Evolutionary conservation across 257 asterid species (phyloP), one percentile per base, ranked within the genome.

Genomic region (Solanum chiquidenum): DNA sequence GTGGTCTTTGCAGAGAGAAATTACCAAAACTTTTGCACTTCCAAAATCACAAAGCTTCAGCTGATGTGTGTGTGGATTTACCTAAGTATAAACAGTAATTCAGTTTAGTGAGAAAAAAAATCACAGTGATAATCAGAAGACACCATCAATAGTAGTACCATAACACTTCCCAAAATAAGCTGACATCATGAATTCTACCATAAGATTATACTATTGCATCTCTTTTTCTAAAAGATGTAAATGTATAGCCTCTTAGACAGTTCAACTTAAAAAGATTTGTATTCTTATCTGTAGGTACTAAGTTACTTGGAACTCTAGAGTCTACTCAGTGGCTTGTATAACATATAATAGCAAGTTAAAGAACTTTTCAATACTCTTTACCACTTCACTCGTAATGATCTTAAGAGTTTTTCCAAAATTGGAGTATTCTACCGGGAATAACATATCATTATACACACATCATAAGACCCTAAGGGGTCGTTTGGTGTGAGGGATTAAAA

Each of bases 21-120:
- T 92, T 92, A 95, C 99, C 98, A 96, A 86, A 91, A 94, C 99
- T 93, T 96, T 96, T 90, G 99, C 99, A 88, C 99, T 96, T 90
- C 99, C 99, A 90, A 96, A 96, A 90, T 96, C 99, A 90, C 99
- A 96, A 60, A 96, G 89, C 90, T 96, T 96, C 89, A 96, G 92
- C 90, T 96, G 99, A 90, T 96, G 99, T 10, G 99, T 96, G 86
- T 95, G 98, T 76, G 98, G 99, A 91, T 96, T 95, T 92, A 96
- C 99, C 99, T 96, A 95, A 82, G 90, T 91, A 88, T 86, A 89
- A 82, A 84, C 66, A 84, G 29, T 79, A 88, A 12, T 46, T 91
- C 88, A 90, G 92, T 85, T 84, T 87, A 88, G 73, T 83, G 64
- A 77, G 76, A 85, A 34, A 87, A 87, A 72, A 12, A 35, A 83